Base-by-base conservation (phyloP, 2,329 filamentous ascomycete genomes). In the Fusarium newnesense region DNA sequence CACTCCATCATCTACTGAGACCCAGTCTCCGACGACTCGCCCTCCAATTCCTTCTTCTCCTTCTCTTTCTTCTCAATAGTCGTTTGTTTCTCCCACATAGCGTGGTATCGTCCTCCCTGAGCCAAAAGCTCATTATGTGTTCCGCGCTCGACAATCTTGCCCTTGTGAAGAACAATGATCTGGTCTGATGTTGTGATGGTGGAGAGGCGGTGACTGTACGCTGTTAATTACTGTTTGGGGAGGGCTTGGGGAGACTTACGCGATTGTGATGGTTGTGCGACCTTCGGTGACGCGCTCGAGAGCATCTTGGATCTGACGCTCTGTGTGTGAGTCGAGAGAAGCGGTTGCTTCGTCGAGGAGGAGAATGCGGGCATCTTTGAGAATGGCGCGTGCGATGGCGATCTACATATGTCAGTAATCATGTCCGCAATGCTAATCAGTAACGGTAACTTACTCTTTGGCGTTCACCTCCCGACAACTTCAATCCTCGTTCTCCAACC, bases 311-410 rank as follows among this genome's bases (percentile, higher is more conserved):
- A 91, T 90, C 60, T 87, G 84, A 39, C 85, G 84, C 75, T 91
- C 88, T 2, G 88, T 90, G 32, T 89, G 86, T 1, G 89, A 88
- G 60, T 93, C 89, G 28, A 94, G 86, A 6, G 92, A 91, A 2
- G 90, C 92, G 7, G 93, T 93, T 0, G 92, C 90, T 79, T 94
- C 92, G 74, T 94, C 92, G 0, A 94, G 84, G 65, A 94, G 87
- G 32, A 94, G 86, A 60, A 94, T 89, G 58, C 90, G 90, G 0
- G 92, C 90, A 54, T 90, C 90, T 78, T 93, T 92, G 50, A 94
- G 84, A 19, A 94, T 85, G 2, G 92, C 90, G 19, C 92, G 87
- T 0, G 89, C 89, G 64, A 90, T 91, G 5, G 89, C 88, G 52
- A 88, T 79, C 81, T 83, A 34, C 5, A 46, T 6, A 44, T n/a